Conservation (phyloP, 768 basidiomycete species). For the Rhizopogon vinicolor region DNA sequence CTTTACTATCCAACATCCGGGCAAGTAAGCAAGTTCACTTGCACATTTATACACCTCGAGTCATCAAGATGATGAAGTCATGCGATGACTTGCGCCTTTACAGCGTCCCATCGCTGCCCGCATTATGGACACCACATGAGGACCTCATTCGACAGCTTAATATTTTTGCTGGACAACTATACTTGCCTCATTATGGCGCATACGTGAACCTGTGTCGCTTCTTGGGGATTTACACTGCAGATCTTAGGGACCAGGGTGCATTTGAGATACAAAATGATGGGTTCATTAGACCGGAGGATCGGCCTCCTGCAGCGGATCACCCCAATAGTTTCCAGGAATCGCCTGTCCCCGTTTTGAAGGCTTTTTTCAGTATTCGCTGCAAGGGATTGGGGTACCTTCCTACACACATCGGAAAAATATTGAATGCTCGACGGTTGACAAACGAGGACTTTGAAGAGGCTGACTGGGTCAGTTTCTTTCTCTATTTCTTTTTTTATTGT, state of each 20-base stretch:
- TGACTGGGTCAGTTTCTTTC: background rate
- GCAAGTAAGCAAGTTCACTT: slow-evolving; percentile 28
- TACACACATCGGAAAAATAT: slow-evolving; percentile 39
- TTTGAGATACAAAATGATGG: slow-evolving; percentile 21
- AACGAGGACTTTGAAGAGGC: slow-evolving; percentile 18
- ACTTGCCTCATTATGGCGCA: slow-evolving; percentile 25
- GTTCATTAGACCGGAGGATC: slow-evolving; percentile 15
- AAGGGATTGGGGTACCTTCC: slow-evolving; percentile 32
- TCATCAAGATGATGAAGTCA: slow-evolving; percentile 26
- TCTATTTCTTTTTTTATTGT: no score
- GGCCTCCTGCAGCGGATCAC: background rate
- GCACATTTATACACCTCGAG: slow-evolving; percentile 38
- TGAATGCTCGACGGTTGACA: slow-evolving; percentile 23
- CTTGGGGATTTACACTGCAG: slow-evolving; percentile 33
- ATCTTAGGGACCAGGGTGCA: slow-evolving; percentile 43
- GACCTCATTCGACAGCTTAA: slow-evolving; percentile 31
- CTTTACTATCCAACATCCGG: slow-evolving; percentile 33
- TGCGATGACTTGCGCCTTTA: slow-evolving; percentile 29
- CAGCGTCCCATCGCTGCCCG: slow-evolving; percentile 16
- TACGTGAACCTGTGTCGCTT: slow-evolving; percentile 32
- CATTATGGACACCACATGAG: slow-evolving; percentile 8
- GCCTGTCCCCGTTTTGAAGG: slow-evolving; percentile 25
- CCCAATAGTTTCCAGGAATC: slow-evolving; percentile 27
- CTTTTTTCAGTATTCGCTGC: slow-evolving; percentile 25
- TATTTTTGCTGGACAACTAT: slow-evolving; percentile 43